phyloP scores from a whole-genome alignment of 108 stramenopile species.

The Nitzschia sp. region DNA sequence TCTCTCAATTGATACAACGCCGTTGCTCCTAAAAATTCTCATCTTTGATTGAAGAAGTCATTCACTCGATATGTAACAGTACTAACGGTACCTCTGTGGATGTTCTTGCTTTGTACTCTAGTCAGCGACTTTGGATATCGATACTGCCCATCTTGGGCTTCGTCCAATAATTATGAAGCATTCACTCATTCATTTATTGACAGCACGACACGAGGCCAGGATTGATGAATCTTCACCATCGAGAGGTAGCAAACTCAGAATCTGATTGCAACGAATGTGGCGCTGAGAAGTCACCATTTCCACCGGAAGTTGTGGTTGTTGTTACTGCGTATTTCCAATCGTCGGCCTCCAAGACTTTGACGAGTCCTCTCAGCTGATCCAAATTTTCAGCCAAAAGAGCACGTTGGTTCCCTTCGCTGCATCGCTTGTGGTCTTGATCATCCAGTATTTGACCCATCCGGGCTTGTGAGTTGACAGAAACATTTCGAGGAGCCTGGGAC shows the following conservation, averaged over 20 bases:
- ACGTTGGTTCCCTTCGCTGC: slow-evolving; percentile 53
- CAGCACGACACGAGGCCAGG: too few relatives aligned
- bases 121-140: too few relatives aligned
- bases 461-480: slow-evolving; percentile 13
- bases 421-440: slow-evolving; percentile 67
- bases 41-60: too few relatives aligned
- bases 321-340: slow-evolving; percentile 52
- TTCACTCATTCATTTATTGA: too few relatives aligned
- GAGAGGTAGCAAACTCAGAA: slow-evolving; percentile 2
- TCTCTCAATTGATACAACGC: too few relatives aligned
- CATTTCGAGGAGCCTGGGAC: background rate
- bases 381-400: slow-evolving; percentile 57
- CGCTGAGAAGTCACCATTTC: background rate
- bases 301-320: background rate
- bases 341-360: slow-evolving; percentile 52
- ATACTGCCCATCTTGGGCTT: too few relatives aligned
- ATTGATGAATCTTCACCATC: too few relatives aligned
- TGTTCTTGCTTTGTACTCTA: too few relatives aligned
- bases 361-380: slow-evolving; percentile 56
- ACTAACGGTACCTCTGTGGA: too few relatives aligned
- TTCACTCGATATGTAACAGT: too few relatives aligned
- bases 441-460: slow-evolving; percentile 53
- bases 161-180: too few relatives aligned
- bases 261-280: background rate
- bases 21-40: too few relatives aligned